A percentile compares a stretch with the other conserved stretches of the same genome.
Evolutionary conservation across 2,329 filamentous ascomycete genomes (phyloP).

Genomic region (Venturia oleaginea): DNA sequence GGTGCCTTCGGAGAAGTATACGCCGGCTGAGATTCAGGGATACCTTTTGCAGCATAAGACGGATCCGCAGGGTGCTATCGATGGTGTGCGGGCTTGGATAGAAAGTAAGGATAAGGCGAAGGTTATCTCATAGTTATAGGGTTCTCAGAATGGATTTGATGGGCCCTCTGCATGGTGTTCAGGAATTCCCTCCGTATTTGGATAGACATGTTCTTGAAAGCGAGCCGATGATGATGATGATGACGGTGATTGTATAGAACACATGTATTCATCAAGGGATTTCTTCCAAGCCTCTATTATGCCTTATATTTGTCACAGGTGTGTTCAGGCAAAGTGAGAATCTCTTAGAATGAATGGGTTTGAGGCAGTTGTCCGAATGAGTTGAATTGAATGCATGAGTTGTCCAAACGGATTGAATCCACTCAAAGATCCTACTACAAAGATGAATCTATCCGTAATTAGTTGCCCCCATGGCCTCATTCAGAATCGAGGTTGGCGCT

Average conservation of each 20-base stretch:
- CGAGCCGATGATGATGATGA: not conserved
- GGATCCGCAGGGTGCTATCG: constrained; percentile 8
- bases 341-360: no score
- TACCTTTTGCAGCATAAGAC: constrained; percentile 12
- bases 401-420: no score
- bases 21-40: constrained; percentile 24
- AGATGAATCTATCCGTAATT: no score
- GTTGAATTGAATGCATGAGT: no score
- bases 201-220: not conserved
- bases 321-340: no score
- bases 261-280: not conserved
- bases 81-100: constrained; percentile 9
- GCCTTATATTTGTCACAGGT: no score
- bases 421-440: no score
- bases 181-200: not conserved
- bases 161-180: not conserved
- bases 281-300: no score
- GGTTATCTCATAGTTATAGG: not conserved
- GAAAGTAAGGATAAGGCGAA: constrained; percentile 6
- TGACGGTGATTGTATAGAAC: not conserved
- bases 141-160: not conserved
- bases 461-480: no score
- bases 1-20: constrained; percentile 23
- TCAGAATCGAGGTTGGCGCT: no score
- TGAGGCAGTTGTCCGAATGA: no score